phyloP scores from a whole-genome alignment of 176 grass and related monocot genomes.

The Aechmea fasciata region DNA sequence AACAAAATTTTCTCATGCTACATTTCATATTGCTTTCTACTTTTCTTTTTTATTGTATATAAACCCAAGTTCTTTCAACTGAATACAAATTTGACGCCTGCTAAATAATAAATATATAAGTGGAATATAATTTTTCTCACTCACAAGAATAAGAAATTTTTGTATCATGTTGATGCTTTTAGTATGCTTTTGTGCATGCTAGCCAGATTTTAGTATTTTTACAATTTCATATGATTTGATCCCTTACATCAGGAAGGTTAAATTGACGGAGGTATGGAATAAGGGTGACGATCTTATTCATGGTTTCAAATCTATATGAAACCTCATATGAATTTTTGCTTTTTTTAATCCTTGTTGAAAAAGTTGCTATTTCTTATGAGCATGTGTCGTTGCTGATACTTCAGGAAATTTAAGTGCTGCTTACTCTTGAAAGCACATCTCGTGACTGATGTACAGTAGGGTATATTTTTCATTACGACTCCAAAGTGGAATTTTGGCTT shows the following conservation, averaged over 20 bases:
- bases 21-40: too few species aligned
- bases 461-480: too few species aligned
- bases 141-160: not conserved
- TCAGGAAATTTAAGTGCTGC: too few species aligned
- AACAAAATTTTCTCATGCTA: too few species aligned
- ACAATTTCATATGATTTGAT: not conserved
- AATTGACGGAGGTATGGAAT: not conserved
- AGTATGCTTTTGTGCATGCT: not conserved
- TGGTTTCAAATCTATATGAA: not conserved
- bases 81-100: too few species aligned
- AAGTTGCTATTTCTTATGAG: not conserved
- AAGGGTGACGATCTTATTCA: not conserved
- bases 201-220: not conserved
- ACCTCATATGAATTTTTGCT: not conserved
- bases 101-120: not conserved
- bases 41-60: too few species aligned
- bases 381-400: too few species aligned
- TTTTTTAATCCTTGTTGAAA: not conserved
- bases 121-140: not conserved
- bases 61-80: too few species aligned
- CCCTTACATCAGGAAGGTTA: not conserved
- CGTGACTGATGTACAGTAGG: too few species aligned
- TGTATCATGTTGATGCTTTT: slow-evolving; percentile 1
- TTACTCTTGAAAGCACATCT: too few species aligned
- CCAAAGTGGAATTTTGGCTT: too few species aligned